phyloP scores from a whole-genome alignment of 2,329 filamentous ascomycete species.

The Eutypella sp. region DNA sequence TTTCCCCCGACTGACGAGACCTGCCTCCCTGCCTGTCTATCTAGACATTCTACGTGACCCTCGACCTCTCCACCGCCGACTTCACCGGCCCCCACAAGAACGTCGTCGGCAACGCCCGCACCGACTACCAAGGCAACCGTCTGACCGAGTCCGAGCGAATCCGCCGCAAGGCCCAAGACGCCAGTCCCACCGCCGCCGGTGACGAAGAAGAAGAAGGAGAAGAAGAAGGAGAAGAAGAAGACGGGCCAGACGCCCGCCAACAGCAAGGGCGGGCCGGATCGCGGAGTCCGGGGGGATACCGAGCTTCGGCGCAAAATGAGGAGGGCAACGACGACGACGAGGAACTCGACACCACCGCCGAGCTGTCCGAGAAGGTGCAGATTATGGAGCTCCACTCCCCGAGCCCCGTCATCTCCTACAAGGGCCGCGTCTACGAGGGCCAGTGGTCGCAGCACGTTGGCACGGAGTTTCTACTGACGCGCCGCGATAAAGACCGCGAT shows the following conservation, averaged over 20 bases:
- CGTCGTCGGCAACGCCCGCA: conserved; percentile 33
- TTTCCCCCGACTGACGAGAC: not conserved
- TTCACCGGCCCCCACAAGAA: conserved; percentile 43
- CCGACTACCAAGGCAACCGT: conserved; percentile 42
- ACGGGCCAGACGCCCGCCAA: not conserved
- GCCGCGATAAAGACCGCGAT: conserved; percentile 32
- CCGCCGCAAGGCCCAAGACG: not conserved
- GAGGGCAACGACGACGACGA: conserved; percentile 9
- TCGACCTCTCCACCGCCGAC: conserved; percentile 58
- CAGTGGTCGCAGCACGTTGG: conserved; percentile 79
- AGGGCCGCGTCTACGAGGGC: conserved; percentile 72
- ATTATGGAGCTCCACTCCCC: conserved; percentile 75
- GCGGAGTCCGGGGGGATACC: too few species aligned
- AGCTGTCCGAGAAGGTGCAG: conserved; percentile 53
- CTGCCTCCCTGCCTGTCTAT: conserved; percentile 1
- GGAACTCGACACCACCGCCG: conserved; percentile 18
- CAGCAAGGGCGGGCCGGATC: conserved; percentile 16
- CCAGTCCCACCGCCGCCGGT: not conserved
- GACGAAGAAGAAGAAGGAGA: conserved; percentile 6
- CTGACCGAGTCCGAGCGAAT: conserved; percentile 16
- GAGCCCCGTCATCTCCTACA: conserved; percentile 75
- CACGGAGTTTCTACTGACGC: conserved; percentile 72
- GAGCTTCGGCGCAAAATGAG: conserved; percentile 4
- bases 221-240: not conserved
- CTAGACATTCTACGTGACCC: conserved; percentile 59